Base-by-base conservation (phyloP, 768 basidiomycete genomes). In the Hygrocybe punicea region DNA sequence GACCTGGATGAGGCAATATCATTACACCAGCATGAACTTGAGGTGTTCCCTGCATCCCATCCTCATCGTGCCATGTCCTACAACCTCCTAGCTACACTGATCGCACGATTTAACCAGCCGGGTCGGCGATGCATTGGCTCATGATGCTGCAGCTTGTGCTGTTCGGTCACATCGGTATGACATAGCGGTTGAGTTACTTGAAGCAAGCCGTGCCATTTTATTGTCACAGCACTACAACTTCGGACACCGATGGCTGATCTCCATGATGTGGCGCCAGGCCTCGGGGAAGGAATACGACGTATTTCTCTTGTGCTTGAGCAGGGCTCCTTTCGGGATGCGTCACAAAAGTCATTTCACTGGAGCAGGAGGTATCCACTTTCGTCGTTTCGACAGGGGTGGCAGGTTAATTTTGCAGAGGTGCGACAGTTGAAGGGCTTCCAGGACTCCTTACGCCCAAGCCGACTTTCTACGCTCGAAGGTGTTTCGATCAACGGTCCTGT, bases 171-270 rank as follows among this genome's bases (percentile, higher is more conserved):
- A 56, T 16, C 57, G 67, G 3, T 62, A 55, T n/a, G 36, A 59
- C 6, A 64, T 63, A 36, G 73, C 69, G 1, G 50, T 75, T 19
- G 71, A 71, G 44, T 46, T 58, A 2, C 61, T 75, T 5, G 74
- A 74, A 46, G 53, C 56, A 14, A 72, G 70, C 2, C 63, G 74
- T 11, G 67, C 67, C 3, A n/a, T 72, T 9, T 29, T 74, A 48
- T 76, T 72, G 74, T 59, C 62, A 16, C 74, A 75, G 58, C 56
- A 1, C 59, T 64, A 3, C 60, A 64, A 14, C 58, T 75, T 36
- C 62, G 53, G 44, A 66, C 64, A 35, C 60, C 64, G 4, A 16
- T 68, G 35, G 59, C 60, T 46, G 62, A 64, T 23, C 51, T 68
- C n/a, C 50, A 17, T 19, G 46, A 13, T 17, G 51, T 19, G 10